phyloP scores from a whole-genome alignment of 2,329 filamentous ascomycete genomes.

The Scedosporium boydii region DNA sequence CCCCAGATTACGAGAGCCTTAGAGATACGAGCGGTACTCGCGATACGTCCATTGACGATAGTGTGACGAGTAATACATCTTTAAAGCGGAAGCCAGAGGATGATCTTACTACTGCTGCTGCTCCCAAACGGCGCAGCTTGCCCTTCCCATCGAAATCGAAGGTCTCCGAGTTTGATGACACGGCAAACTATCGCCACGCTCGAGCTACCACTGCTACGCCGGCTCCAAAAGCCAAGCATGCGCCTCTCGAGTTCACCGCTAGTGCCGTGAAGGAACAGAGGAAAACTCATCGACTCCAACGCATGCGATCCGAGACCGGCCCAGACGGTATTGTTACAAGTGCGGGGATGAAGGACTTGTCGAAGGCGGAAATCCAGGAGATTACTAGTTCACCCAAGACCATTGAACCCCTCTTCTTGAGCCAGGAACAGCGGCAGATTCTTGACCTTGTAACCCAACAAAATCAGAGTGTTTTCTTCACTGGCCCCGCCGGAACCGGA shows the following conservation, averaged over 20 bases:
- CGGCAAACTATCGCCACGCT: constrained; percentile 21
- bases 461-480: constrained; percentile 91
- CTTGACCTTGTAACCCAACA: constrained; percentile 72
- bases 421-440: constrained; percentile 77
- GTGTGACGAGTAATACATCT: constrained; percentile 14
- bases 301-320: neutral
- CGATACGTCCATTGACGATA: neutral
- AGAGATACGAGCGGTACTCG: constrained; percentile 19
- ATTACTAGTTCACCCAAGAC: constrained; percentile 29
- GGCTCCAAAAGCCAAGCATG: constrained; percentile 20
- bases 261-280: constrained; percentile 71
- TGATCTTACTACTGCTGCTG: constrained; percentile 19
- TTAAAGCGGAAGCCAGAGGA: constrained; percentile 34
- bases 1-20: constrained; percentile 39
- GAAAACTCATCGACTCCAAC: constrained; percentile 49
- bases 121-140: constrained; percentile 52
- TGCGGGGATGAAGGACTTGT: constrained; percentile 26
- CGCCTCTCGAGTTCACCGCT: constrained; percentile 62
- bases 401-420: constrained; percentile 57
- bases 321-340: neutral
- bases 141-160: constrained; percentile 29
- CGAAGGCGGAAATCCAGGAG: constrained; percentile 37
- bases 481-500: constrained; percentile 89
- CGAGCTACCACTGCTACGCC: constrained; percentile 18
- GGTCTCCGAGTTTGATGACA: constrained; percentile 19